Evolutionary conservation across 164 flowering plant species (phyloP).

Genomic region (Hamamelis virginiana): DNA sequence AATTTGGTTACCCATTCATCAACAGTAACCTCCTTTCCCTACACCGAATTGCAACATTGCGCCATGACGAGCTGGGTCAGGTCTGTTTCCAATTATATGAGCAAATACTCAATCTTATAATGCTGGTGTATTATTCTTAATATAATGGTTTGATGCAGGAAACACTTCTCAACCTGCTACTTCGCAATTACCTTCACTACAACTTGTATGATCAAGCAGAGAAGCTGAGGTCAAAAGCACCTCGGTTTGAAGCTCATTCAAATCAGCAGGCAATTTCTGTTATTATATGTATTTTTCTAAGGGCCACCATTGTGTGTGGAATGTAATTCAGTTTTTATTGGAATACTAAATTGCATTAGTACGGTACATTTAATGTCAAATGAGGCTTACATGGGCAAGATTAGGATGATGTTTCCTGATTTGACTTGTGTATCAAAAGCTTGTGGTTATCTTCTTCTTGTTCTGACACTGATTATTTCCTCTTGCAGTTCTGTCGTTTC

Average conservation of each 20-base stretch:
- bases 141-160: conserved; percentile 47
- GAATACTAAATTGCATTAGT: not conserved
- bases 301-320: not conserved
- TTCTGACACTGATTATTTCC: conserved; percentile 5
- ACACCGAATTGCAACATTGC: conserved; percentile 91
- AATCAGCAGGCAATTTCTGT: conserved; percentile 71
- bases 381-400: not conserved
- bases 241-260: conserved; percentile 94
- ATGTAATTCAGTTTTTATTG: not conserved
- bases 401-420: not conserved
- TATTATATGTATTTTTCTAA: not conserved
- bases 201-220: conserved; percentile 96
- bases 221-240: conserved; percentile 93
- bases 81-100: conserved; percentile 34
- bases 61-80: conserved; percentile 98
- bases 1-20: not conserved
- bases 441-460: not conserved
- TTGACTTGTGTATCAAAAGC: not conserved
- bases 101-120: not conserved
- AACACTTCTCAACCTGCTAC: conserved; percentile 77
- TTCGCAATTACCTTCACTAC: conserved; percentile 94
- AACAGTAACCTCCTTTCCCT: conserved; percentile 78
- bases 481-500: conserved; percentile 79
- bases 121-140: conserved; percentile 2
- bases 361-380: not conserved